phyloP scores from a whole-genome alignment of 2,329 filamentous ascomycete species.

The Mycocentrospora acerina region DNA sequence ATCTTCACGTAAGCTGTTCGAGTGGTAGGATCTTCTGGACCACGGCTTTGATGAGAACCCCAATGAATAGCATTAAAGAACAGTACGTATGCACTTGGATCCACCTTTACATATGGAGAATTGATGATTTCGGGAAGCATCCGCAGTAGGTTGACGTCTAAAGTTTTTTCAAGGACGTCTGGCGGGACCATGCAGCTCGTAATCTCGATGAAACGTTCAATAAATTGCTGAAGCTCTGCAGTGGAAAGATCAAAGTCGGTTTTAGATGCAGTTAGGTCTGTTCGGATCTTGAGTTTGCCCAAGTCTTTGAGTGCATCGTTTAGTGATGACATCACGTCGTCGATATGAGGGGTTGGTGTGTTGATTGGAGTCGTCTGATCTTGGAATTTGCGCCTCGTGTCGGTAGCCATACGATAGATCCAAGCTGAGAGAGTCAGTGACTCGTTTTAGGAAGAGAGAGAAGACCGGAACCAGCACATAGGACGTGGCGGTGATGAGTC shows the following conservation, averaged over 20 bases:
- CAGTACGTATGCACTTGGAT: conserved; percentile 25
- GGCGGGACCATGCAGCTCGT: conserved; percentile 19
- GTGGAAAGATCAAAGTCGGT: conserved; percentile 17
- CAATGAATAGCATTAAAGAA: conserved; percentile 33
- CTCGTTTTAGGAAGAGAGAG: no score
- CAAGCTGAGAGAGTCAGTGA: conserved; percentile 17
- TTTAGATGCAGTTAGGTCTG: conserved; percentile 8
- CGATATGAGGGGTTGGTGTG: conserved; percentile 23
- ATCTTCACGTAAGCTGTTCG: conserved; percentile 28
- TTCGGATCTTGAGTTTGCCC: conserved; percentile 24
- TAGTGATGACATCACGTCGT: conserved; percentile 28
- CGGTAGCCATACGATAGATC: conserved; percentile 32
- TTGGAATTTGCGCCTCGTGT: conserved; percentile 27
- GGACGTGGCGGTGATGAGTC: no score
- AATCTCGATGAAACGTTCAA: conserved; percentile 22
- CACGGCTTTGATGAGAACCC: conserved; percentile 19
- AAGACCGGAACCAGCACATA: no score
- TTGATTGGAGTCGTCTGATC: conserved; percentile 18
- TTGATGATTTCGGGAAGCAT: conserved; percentile 25
- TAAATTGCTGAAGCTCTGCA: conserved; percentile 18
- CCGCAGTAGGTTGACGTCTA: conserved; percentile 21
- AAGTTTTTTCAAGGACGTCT: conserved; percentile 12
- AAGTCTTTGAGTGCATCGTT: conserved; percentile 31
- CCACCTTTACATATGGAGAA: conserved; percentile 29
- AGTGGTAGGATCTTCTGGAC: conserved; percentile 11